Base-by-base conservation (phyloP, 208 protist genomes). In the Tritrichomonas foetus region DNA sequence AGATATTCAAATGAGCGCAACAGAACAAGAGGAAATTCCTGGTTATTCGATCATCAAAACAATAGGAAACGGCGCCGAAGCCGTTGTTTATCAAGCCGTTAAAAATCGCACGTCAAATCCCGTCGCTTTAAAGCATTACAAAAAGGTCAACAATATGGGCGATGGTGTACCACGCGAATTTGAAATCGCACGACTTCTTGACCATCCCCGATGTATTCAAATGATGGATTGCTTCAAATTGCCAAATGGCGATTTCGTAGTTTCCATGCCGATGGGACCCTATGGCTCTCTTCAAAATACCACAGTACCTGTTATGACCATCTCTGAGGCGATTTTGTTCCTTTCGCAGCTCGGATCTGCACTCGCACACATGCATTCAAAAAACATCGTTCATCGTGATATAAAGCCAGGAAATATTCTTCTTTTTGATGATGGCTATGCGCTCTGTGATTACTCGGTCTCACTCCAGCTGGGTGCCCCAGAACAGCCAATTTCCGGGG, bases 331-430 rank as follows among this genome's bases (percentile, higher is more conserved):
- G 39, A 89, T 89, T 39, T 49, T 53, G 36, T 61, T 89, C 14
- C 5, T 89, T 22, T 55, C 44, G 5, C 78, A 89, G 30, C 33
- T 89, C 2, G 78, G 78, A 39, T 53, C 44, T 41, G 78, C 47
- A 47, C 27, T 89, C 0, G 14, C 44, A 39, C 47, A 89, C 16
- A 89, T 89, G 78, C 78, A 89, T 61, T 89, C 78, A 14, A 25
- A 39, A 33, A 89, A 47, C 9, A 57, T 89, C 5, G 78, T 89
- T 33, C 78, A 89, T 39, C 33, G 78, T 44, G 78, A 89, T 57
- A 89, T 89, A 9, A 89, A 89, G 41, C 78, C 78, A 39, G 14
- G 27, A 33, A 89, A 89, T 39, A 89, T 89, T 89, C 36, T 89
- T 11, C 20, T 89, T 57, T 39, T 53, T 25, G 47, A 89, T 5